phyloP scores from a whole-genome alignment of 768 basidiomycete genomes.

The Collybia mongolica region DNA sequence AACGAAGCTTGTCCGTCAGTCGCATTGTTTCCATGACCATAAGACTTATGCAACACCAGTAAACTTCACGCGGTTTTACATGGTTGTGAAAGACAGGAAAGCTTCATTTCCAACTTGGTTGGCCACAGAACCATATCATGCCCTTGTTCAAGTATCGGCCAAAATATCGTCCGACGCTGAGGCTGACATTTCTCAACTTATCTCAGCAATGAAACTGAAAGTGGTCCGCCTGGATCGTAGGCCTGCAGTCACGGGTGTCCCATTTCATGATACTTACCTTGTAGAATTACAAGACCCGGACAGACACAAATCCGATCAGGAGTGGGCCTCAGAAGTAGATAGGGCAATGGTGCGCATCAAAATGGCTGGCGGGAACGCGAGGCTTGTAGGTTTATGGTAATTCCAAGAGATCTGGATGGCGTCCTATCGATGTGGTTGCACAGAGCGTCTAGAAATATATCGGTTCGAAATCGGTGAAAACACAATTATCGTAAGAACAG shows the following conservation, averaged over 20 bases:
- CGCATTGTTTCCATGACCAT: background rate
- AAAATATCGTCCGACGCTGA: constrained; percentile 8
- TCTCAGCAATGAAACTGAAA: constrained; percentile 37
- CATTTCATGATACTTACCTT: constrained; percentile 64
- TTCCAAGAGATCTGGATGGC: background rate
- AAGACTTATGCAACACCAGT: constrained; percentile 30
- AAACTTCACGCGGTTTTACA: constrained; percentile 71
- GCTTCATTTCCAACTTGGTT: constrained; percentile 7
- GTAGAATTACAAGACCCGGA: constrained; percentile 47
- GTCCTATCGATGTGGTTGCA: too few relatives aligned
- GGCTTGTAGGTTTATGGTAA: constrained; percentile 49
- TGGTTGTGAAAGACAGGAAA: constrained; percentile 42
- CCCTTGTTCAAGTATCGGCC: constrained; percentile 29
- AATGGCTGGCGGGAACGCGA: constrained; percentile 31
- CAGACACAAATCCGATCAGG: background rate
- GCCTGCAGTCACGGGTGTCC: constrained; percentile 43
- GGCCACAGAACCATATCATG: constrained; percentile 18
- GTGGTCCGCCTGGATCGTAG: constrained; percentile 63
- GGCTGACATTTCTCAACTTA: constrained; percentile 23
- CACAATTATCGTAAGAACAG: too few relatives aligned
- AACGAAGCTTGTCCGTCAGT: constrained; percentile 44
- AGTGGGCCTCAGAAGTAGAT: constrained; percentile 34
- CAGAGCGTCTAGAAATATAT: too few relatives aligned
- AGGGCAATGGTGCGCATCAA: constrained; percentile 31
- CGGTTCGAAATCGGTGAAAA: background rate